Evolutionary conservation across 2,329 filamentous ascomycete genomes (phyloP).

Genomic region (Coniochaeta sp.): DNA sequence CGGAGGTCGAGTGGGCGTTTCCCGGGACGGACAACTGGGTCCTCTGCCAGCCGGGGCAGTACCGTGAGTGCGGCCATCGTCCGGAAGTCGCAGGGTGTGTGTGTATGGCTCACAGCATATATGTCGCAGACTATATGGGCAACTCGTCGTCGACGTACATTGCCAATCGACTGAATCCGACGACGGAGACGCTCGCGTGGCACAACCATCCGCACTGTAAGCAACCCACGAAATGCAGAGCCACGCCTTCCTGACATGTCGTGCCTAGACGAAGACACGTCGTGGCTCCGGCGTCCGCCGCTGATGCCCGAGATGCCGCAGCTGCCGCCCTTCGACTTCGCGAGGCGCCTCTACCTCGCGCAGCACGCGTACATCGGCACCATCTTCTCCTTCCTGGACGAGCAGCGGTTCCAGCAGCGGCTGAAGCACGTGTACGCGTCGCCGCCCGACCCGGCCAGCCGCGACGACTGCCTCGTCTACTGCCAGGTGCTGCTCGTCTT

Average conservation of each 20-base stretch:
- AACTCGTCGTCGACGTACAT: conserved; percentile 8
- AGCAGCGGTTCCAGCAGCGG: conserved; percentile 32
- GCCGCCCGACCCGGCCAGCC: conserved; percentile 30
- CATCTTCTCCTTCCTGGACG: conserved; percentile 41
- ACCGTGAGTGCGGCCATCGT: conserved; percentile 3
- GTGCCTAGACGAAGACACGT: conserved; percentile 4
- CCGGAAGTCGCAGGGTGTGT: neutral
- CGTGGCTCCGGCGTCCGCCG: conserved; percentile 6
- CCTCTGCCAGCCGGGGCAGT: conserved; percentile 5
- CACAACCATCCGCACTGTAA: conserved; percentile 5
- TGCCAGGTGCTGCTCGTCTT: conserved; percentile 41
- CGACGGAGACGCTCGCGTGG: conserved; percentile 6
- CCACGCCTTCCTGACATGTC: neutral
- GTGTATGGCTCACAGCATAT: neutral
- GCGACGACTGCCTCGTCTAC: conserved; percentile 37
- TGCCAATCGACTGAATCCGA: conserved; percentile 5
- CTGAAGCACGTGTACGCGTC: conserved; percentile 32
- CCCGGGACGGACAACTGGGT: conserved; percentile 7
- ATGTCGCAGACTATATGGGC: conserved; percentile 5
- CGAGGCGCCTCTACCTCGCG: conserved; percentile 35
- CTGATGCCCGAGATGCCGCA: conserved; percentile 8
- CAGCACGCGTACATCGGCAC: conserved; percentile 45
- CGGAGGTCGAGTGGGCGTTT: conserved; percentile 6
- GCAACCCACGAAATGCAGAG: neutral
- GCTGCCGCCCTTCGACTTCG: conserved; percentile 38